These are phyloP conservation scores for Peniophora sp. DNA, from an alignment of 1,284 basidiomycete genomes.

Conservation along the genomic window DNA sequence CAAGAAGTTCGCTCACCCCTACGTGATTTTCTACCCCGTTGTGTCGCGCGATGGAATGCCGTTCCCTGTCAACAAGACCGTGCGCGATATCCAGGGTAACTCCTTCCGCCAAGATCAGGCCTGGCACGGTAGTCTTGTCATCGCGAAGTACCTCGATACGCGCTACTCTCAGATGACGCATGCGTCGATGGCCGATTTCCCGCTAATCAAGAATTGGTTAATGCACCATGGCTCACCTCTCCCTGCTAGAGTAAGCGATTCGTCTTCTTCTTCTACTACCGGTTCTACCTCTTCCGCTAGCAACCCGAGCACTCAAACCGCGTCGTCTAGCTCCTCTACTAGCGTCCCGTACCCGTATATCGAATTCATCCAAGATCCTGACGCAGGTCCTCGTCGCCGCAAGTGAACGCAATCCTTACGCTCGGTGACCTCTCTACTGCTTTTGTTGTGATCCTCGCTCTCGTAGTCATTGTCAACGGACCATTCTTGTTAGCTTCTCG, in stretches of 20 bases:
- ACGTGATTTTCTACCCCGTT: constrained; percentile 70
- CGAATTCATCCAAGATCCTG: not conserved
- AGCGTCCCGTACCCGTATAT: not conserved
- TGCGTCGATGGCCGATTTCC: constrained; percentile 73
- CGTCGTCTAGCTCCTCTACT: not conserved
- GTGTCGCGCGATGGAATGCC: constrained; percentile 70
- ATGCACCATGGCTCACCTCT: constrained; percentile 47
- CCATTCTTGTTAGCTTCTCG: not conserved
- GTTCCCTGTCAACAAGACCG: constrained; percentile 68
- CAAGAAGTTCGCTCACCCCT: constrained; percentile 65
- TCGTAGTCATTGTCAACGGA: constrained; percentile 1
- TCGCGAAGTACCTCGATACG: constrained; percentile 66
- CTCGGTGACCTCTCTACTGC: not conserved
- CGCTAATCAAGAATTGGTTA: constrained; percentile 71
- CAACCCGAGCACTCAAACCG: not conserved
- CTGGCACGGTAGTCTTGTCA: constrained; percentile 72
- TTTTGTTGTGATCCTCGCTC: not conserved
- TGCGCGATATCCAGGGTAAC: constrained; percentile 63
- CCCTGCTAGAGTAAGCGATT: constrained; percentile 25
- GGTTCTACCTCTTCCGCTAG: not conserved
- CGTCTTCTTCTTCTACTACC: constrained; percentile 14
- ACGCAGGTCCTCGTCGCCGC: not conserved
- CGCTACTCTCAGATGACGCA: constrained; percentile 63
- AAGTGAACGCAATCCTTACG: too few relatives aligned
- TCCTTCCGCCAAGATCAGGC: constrained; percentile 50